Base-by-base conservation (phyloP, 495 filamentous ascomycete species). In the Xylaria curta region DNA sequence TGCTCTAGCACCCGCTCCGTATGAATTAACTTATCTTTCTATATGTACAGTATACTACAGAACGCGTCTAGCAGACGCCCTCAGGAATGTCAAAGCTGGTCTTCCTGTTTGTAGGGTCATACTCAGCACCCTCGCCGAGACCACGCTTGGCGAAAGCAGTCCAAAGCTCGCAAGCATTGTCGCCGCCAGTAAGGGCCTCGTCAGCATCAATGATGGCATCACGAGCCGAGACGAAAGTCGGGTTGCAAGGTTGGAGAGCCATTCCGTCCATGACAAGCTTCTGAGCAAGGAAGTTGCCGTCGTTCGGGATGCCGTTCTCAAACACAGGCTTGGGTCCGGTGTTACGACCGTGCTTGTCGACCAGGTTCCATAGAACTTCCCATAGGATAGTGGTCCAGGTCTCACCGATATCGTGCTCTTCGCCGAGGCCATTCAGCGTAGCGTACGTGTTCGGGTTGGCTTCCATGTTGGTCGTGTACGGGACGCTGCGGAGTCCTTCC, bases 191-290 rank as follows among this genome's bases (percentile, higher is more conserved):
- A 9, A 86, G 69, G 21, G 77, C 80, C 15, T 72, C 56, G 70
- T 85, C 81, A 0, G 82, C 82, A 72, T 85, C 83, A 10, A 84
- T 40, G 71, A 86, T 83, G 15, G 83, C 82, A 70, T 85, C 78
- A 24, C 82, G 76, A 21, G 82, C 80, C 10, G 76, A 75, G 33
- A 82, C 62, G 71, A 85, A 85, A 15, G 73, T 82, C 17, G 84
- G 84, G 46, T 75, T 79, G 58, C 82, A 84, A 24, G 84, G 84
- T 71, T 85, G 83, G 71, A 86, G 64, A 19, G 82, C 83, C 81
- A 86, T 79, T 0, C 74, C 85, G 69, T 85, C 83, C 33, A 85
- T 60, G 3, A 86, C 80, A 6, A 86, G 59, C 77, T 85, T 85
- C 82, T 84, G 83, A 10, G 78, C 68, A 21, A 85, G 76, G 38